Evolutionary conservation across 352 stramenopile species (phyloP).

Genomic region (Saprolegnia diclina): DNA sequence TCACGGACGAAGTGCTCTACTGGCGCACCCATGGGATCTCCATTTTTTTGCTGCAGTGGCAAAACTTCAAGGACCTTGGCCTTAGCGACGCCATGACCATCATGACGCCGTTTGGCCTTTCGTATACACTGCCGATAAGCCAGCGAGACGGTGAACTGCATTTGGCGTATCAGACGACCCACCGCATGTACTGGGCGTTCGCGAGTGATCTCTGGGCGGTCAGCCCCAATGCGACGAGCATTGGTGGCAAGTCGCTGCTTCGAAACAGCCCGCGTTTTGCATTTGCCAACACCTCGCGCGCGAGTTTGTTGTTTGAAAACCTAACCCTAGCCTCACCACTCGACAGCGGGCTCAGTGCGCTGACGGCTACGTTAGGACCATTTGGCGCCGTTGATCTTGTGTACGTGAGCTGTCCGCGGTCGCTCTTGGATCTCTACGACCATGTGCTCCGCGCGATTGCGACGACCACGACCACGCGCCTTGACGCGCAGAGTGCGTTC

Average conservation of each 20-base stretch:
- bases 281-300: background rate
- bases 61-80: slow-evolving; percentile 23
- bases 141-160: background rate
- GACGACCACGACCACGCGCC: background rate
- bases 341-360: background rate
- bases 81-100: background rate
- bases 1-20: background rate
- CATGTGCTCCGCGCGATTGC: background rate
- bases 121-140: slow-evolving; percentile 10
- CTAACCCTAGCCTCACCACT: slow-evolving; percentile 7
- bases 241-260: background rate
- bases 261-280: background rate
- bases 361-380: background rate
- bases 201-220: slow-evolving; percentile 21
- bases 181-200: slow-evolving; percentile 23
- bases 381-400: slow-evolving; percentile 15
- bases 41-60: slow-evolving; percentile 14
- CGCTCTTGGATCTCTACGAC: background rate
- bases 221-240: background rate
- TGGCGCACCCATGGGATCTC: background rate
- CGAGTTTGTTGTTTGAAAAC: background rate
- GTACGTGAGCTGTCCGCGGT: background rate
- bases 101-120: background rate
- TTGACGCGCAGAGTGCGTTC: background rate
- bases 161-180: background rate